Conservation (phyloP, 2,329 filamentous ascomycete species). For the Aspergillus quadricinctus region DNA sequence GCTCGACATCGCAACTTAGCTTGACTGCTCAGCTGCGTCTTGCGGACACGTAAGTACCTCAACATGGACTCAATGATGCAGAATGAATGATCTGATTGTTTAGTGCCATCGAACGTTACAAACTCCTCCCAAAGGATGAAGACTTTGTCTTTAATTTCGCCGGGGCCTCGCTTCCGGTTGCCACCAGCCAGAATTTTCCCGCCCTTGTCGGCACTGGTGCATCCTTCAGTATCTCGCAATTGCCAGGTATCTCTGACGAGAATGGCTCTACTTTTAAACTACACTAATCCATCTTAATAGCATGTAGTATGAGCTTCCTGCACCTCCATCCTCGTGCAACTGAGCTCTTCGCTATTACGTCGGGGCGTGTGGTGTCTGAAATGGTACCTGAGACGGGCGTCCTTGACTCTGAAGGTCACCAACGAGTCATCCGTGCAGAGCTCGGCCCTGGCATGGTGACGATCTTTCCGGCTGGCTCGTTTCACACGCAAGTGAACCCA, state of each 20-base stretch:
- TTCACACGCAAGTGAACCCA: slow-evolving; percentile 24
- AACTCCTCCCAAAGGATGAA: slow-evolving; percentile 17
- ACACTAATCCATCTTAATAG: slow-evolving; percentile 8
- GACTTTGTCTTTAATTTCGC: slow-evolving; percentile 21
- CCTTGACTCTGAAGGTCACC: slow-evolving; percentile 10
- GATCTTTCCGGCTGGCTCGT: slow-evolving; percentile 21
- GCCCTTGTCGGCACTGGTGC: slow-evolving; percentile 13
- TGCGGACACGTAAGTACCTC: slow-evolving; percentile 16
- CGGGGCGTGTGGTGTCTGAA: slow-evolving; percentile 14
- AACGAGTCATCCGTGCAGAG: slow-evolving; percentile 15
- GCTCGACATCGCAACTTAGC: slow-evolving; percentile 15
- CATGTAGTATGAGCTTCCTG: slow-evolving; percentile 22
- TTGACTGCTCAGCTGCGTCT: slow-evolving; percentile 16
- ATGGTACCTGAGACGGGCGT: slow-evolving; percentile 18
- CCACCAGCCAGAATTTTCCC: slow-evolving; percentile 17
- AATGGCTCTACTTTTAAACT: background rate
- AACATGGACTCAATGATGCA: background rate
- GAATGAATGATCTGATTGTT: background rate
- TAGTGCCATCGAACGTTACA: slow-evolving; percentile 19
- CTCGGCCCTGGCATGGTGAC: slow-evolving; percentile 17
- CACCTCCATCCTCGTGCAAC: slow-evolving; percentile 24
- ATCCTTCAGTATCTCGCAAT: slow-evolving; percentile 14
- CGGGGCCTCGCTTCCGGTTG: slow-evolving; percentile 7
- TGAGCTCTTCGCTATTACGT: slow-evolving; percentile 18
- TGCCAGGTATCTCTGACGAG: slow-evolving; percentile 14